A percentile compares a stretch with the other conserved stretches of the same genome.
phyloP scores from a whole-genome alignment of 306 rosid species.

The Trichosanthes cucumerina region DNA sequence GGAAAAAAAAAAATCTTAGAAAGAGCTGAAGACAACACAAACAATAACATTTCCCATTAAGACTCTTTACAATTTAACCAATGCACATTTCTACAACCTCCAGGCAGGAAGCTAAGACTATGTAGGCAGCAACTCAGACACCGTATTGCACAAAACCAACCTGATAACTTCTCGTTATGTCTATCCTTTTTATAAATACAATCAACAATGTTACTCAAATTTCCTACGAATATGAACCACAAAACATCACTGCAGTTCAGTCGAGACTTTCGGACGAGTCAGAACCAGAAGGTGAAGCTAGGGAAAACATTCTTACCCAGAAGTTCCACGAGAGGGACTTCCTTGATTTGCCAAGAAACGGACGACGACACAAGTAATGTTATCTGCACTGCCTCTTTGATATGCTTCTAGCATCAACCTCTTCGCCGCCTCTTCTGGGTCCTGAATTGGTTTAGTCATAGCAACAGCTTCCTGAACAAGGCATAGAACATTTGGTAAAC shows the following conservation, averaged over 20 bases:
- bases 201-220: constrained; percentile 35
- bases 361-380: constrained; percentile 81
- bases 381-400: constrained; percentile 90
- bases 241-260: not conserved
- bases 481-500: not conserved
- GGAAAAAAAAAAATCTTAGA: not conserved
- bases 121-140: constrained; percentile 1
- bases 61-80: constrained; percentile 13
- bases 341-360: constrained; percentile 70
- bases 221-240: constrained; percentile 23
- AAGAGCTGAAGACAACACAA: not conserved
- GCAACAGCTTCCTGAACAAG: constrained; percentile 72
- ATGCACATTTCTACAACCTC: constrained; percentile 22
- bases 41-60: constrained; percentile 12
- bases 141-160: not conserved
- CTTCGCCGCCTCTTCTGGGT: constrained; percentile 85
- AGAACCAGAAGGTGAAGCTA: not conserved
- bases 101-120: constrained; percentile 8
- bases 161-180: constrained; percentile 6
- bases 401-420: constrained; percentile 77
- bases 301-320: constrained; percentile 21
- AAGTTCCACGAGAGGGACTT: constrained; percentile 31
- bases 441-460: constrained; percentile 65
- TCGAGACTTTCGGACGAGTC: not conserved
- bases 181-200: constrained; percentile 22